Conservation (phyloP, 1,139 yeast genomes). For the Suhomyces panamericanus region DNA sequence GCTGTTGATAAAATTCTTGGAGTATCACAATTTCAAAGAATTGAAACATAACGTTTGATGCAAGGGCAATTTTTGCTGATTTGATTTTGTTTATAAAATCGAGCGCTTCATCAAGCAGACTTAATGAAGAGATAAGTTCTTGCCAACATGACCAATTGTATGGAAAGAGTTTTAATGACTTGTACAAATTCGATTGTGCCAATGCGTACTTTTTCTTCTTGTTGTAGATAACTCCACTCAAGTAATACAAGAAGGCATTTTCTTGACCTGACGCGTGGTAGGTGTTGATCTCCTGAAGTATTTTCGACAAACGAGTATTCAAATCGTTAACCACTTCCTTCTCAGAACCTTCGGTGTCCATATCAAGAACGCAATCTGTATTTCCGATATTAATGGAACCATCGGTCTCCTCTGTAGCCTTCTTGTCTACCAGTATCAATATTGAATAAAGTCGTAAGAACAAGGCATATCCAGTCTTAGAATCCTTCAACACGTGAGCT, state of each 20-base stretch:
- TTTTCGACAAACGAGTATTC: conserved; percentile 38
- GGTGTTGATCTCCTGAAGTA: conserved; percentile 43
- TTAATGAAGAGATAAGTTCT: conserved; percentile 68
- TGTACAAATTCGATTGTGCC: conserved; percentile 61
- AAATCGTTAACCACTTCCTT: conserved; percentile 21
- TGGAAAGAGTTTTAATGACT: conserved; percentile 66
- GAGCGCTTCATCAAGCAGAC: conserved; percentile 63
- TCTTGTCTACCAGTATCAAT: conserved; percentile 73
- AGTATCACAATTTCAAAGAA: conserved; percentile 69
- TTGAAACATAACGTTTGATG: conserved; percentile 53
- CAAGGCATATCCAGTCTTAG: conserved; percentile 53
- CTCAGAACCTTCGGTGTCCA: conserved; percentile 11
- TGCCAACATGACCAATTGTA: conserved; percentile 95
- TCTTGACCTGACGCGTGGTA: conserved; percentile 25
- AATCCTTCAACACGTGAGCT: conserved; percentile 54
- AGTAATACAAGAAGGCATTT: conserved; percentile 68
- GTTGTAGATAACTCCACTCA: conserved; percentile 65
- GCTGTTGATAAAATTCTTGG: conserved; percentile 80
- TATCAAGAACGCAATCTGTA: conserved; percentile 11
- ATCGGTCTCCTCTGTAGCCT: conserved; percentile 70
- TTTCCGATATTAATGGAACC: conserved; percentile 46
- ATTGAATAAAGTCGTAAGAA: conserved; percentile 71
- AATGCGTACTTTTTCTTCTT: conserved; percentile 58
- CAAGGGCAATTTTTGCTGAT: conserved; percentile 22
- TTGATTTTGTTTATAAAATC: conserved; percentile 44